Conservation (phyloP, 352 stramenopile species). For the Thraustochytrium striatum region DNA sequence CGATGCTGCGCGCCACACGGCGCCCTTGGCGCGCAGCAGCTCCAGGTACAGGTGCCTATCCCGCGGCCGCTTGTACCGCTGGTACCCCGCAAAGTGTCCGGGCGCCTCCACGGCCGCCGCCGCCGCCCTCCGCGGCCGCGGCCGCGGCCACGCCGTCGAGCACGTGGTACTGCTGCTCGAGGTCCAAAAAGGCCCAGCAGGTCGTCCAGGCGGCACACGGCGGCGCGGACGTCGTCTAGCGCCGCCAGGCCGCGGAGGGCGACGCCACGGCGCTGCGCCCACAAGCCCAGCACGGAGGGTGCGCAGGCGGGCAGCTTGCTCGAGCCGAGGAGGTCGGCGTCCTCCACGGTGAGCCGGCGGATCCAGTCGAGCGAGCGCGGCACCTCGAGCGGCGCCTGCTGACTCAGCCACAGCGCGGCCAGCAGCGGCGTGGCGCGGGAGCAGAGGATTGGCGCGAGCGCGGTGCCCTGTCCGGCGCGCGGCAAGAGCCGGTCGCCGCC, state of each 20-base stretch:
- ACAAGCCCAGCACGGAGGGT: constrained; percentile 3
- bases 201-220: background rate
- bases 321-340: background rate
- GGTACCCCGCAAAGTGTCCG: background rate
- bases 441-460: too few relatives aligned
- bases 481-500: too few relatives aligned
- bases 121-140: background rate
- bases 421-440: too few relatives aligned
- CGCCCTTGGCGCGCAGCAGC: background rate
- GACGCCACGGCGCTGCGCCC: background rate
- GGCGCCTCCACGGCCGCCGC: background rate
- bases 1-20: background rate
- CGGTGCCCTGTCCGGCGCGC: too few relatives aligned
- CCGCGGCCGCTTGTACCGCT: background rate
- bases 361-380: constrained; percentile 15
- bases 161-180: constrained; percentile 39
- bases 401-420: too few relatives aligned
- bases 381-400: too few relatives aligned
- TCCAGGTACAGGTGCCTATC: background rate
- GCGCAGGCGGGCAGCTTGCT: background rate
- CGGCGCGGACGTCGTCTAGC: background rate
- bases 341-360: background rate
- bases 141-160: background rate
- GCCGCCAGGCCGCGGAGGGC: too few relatives aligned
- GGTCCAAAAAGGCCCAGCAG: background rate